Base-by-base conservation (phyloP, 352 stramenopile genomes). In the Globisporangium takayamanum region DNA sequence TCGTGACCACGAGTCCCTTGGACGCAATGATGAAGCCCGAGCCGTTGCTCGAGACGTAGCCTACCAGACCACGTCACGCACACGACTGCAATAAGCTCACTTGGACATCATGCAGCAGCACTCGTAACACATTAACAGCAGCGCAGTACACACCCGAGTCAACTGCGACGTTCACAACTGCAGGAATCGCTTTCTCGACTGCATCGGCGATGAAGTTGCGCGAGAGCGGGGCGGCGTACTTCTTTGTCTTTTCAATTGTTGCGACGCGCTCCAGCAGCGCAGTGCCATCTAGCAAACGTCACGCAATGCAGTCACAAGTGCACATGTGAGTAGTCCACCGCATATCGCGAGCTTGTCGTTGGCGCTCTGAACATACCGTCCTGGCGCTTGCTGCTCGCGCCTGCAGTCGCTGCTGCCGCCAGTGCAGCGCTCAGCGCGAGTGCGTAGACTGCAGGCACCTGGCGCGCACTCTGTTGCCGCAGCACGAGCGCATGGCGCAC, bases 21-120 rank as follows among this genome's bases (percentile, higher is more conserved):
- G 67, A 64, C 8, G 77, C 75, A 20, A 98, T 94, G 57, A 98
- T 90, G 51, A 98, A 98, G n/a, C 92, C 92, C 36, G 84, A 96
- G 3, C 92, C 92, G 63, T 92, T 91, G 57, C 77, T 91, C n/a
- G 69, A 75, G 44, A 81, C 64, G 45, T 88, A 88, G 10, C 80
- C 78, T 87, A 12, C 26, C 25, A n/a, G 7, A n/a, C 10, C 33
- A 12, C 33, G 33, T 39, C 10, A 12, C 10, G 7, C 33, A 39
- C 0, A 39, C 33, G 11, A 12, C 5, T 12, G 7, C 33, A 2
- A 12, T 39, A 5, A 39, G 33, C 8, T 14, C n/a, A 53, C 14
- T 52, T n/a, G 15, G 5, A 11, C 39, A 53, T 5, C 2, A 60
- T 20, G 57, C 20, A 10, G 25, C 25, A 68, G 58, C 28, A 22